Evolutionary conservation across 1,284 basidiomycete species (phyloP), one percentile per base, ranked within the genome.

Genomic region (Microbotryomycetes sp.): DNA sequence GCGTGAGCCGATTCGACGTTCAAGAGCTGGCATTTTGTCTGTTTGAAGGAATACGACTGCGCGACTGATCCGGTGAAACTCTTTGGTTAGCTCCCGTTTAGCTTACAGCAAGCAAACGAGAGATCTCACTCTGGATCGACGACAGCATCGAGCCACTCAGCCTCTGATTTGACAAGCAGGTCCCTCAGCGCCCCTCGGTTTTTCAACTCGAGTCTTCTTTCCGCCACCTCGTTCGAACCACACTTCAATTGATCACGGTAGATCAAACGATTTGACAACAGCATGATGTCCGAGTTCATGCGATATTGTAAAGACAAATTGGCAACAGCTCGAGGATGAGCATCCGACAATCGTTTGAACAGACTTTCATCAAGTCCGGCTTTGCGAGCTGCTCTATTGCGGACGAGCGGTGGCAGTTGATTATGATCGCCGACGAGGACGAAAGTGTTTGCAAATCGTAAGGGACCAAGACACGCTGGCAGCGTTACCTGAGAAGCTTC

Each of bases 401-500:
- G 86, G 70, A 92, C 92, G 32, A 97, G 81, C 0, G 92, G 96
- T 19, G 94, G 92, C 2, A 99, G 83, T 74, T 99, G 96, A 77
- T 88, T 90, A 76, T 97, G 94, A 74, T 98, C 94, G 2, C 94
- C 94, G 12, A 98, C 92, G 7, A 98, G 85, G 1, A 98, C 84
- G 68, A 97, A 99, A 56, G 82, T 89, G 52, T 92, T 83, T 3
- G 92, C 91, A 70, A 87, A 91, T 0, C 92, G 84, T 6, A 98
- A 78, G 0, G 96, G 94, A 0, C 96, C 94, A 1, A 98, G 79
- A 72, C 92, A 97, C 0, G 92, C 93, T 0, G 96, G 96, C 3
- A 98, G 77, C 0, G 94, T 97, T 66, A 98, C 93, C 75, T 99
- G 96, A 0, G 93, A 97, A 0, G 94, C 96, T 74, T 98, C 96